These are phyloP conservation scores for Nemania sp. DNA, from an alignment of 2,329 filamentous ascomycete species.

Conservation along the genomic window DNA sequence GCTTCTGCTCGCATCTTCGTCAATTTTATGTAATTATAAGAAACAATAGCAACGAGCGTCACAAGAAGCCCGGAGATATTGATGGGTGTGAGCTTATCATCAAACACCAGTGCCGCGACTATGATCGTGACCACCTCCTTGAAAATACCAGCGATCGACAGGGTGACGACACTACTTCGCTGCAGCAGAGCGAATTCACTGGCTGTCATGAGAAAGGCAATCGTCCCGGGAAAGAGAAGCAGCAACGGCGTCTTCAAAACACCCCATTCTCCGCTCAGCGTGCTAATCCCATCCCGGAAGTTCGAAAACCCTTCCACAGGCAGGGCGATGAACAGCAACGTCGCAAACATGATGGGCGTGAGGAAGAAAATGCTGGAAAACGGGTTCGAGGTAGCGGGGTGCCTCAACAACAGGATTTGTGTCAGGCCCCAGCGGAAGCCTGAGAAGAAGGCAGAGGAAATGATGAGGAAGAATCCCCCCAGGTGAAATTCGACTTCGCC, in stretches of 20 bases:
- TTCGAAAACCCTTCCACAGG: conserved; percentile 79
- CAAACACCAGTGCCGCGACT: conserved; percentile 84
- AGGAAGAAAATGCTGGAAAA: conserved; percentile 98
- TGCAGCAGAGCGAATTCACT: conserved; percentile 95
- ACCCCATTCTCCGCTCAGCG: conserved; percentile 71
- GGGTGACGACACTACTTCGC: conserved; percentile 91
- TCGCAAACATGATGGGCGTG: conserved; percentile 94
- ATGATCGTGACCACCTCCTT: conserved; percentile 97
- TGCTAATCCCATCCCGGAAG: conserved; percentile 67
- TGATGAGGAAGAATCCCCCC: conserved; percentile 88
- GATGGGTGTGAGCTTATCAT: conserved; percentile 83
- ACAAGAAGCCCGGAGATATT: conserved; percentile 87
- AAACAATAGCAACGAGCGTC: conserved; percentile 82
- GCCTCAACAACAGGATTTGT: conserved; percentile 90
- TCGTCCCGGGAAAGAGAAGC: conserved; percentile 83
- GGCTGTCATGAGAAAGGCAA: conserved; percentile 96
- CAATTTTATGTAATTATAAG: conserved; percentile 96
- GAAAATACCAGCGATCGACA: conserved; percentile 97
- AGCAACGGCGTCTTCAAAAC: conserved; percentile 68
- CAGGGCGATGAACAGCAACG: conserved; percentile 78
- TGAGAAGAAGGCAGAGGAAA: conserved; percentile 90
- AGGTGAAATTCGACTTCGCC: conserved; percentile 90
- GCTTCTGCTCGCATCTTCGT: conserved; percentile 84
- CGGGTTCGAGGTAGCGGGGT: conserved; percentile 92
- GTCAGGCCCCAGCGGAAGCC: conserved; percentile 99